These are phyloP conservation scores for Skeletonema marinoi DNA, from an alignment of 108 stramenopile genomes.

Conservation along the genomic window DNA sequence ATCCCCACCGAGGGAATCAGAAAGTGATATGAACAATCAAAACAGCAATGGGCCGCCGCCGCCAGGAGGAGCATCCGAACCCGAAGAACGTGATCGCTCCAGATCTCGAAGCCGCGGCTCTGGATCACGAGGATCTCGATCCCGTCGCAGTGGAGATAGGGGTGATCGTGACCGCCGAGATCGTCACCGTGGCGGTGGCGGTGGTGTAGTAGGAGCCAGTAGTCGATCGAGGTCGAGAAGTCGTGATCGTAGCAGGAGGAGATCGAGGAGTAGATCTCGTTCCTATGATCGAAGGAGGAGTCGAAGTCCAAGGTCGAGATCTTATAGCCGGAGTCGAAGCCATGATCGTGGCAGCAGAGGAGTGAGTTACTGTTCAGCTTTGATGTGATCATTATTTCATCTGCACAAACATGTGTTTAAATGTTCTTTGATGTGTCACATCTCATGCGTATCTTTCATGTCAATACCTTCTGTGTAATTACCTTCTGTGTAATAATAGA, in stretches of 20 bases:
- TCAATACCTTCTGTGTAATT: background rate
- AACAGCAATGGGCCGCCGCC: background rate
- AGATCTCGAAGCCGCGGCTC: conserved; percentile 19
- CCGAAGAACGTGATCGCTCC: conserved; percentile 1
- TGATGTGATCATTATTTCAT: conserved; percentile 4
- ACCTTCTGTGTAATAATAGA: conserved; percentile 2
- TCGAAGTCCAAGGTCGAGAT: conserved; percentile 4
- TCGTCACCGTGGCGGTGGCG: background rate
- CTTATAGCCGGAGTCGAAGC: conserved; percentile 23
- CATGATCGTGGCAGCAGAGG: conserved; percentile 26
- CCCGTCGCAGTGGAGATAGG: conserved; percentile 11
- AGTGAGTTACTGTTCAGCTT: background rate
- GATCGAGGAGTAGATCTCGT: conserved; percentile 11
- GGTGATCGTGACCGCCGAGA: conserved; percentile 7
- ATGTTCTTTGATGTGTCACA: conserved; percentile 1
- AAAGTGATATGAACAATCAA: background rate
- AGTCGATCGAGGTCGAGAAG: background rate
- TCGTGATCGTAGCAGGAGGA: conserved; percentile 5
- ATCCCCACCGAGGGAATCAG: background rate
- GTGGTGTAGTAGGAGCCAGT: background rate
- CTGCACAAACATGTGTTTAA: background rate
- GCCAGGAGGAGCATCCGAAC: conserved; percentile 1
- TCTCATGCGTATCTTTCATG: background rate
- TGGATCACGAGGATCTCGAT: conserved; percentile 6
- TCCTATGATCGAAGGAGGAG: conserved; percentile 11